Base-by-base conservation (phyloP, 2,329 filamentous ascomycete species). In the Penicillium sp. region DNA sequence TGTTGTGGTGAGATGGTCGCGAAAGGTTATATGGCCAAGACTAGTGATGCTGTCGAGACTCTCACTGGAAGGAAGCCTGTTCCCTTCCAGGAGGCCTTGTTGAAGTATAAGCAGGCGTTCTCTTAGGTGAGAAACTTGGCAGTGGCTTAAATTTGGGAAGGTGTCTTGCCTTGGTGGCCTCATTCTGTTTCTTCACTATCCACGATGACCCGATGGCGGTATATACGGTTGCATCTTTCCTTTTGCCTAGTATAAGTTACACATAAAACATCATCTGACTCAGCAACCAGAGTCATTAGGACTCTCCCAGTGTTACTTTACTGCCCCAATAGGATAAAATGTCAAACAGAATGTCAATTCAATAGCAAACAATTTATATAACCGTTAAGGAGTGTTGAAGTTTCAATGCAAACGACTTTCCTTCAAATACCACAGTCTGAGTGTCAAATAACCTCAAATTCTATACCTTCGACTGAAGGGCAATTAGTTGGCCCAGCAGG, bases 1-100 rank as follows among this genome's bases (percentile, higher is more conserved):
- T 55, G 53, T 22, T 55, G 53, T 31, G 48, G 53, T 19, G 39
- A 56, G 31, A 56, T 56, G 48, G 48, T 56, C 21, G 48, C 53
- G 10, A n/a, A 35, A 9, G 43, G 48, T 10, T 56, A 52, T 43
- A 56, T 56, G 53, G 44, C 48, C 11, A 41, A 56, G 24, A 47
- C 48, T 10, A 52, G 43, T 21, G 43, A 56, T 37, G 43, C 16
- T 43, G 51, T 58, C 21, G 55, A 51, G 21, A 26, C 11, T 14
- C 52, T 58, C 16, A 43, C 41, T n/a, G 52, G 47, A 10, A 47
- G 47, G 5, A 54, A 53, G 39, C 37, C 55, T 16, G 11, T 51
- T 24, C 24, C 51, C 8, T 50, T 51, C 33, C 37, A 50, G n/a
- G 51, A 53, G 16, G 39, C 22, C 8, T 39, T 48, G 48, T 21